Percentiles rank a stretch among this genome's conserved stretches.
These are phyloP conservation scores for Plasmopara viticola DNA, from an alignment of 352 stramenopile genomes.

Conservation along the genomic window DNA sequence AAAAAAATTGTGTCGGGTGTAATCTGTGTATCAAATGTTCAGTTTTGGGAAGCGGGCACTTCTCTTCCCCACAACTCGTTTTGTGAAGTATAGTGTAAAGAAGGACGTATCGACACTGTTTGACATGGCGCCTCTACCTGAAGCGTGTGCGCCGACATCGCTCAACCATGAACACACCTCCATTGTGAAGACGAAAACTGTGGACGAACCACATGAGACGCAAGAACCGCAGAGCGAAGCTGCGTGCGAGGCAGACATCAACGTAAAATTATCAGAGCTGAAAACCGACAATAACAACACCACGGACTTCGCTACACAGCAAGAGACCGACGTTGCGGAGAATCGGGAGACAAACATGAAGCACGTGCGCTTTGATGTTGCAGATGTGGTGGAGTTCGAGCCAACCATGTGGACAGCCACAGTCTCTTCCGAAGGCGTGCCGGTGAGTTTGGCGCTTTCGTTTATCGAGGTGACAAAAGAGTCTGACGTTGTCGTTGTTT, in stretches of 20 bases:
- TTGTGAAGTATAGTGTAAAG: slow-evolving; percentile 20
- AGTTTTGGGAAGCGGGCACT: slow-evolving; percentile 9
- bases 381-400: slow-evolving; percentile 76
- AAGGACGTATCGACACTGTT: slow-evolving; percentile 7
- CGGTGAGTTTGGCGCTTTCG: slow-evolving; percentile 28
- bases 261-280: slow-evolving; percentile 1
- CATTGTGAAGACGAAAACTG: slow-evolving; percentile 16
- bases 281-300: slow-evolving; percentile 4
- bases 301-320: slow-evolving; percentile 1
- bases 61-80: slow-evolving; percentile 23
- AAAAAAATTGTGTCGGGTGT: too few relatives aligned
- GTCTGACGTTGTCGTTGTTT: neutral
- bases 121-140: slow-evolving; percentile 26
- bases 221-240: slow-evolving; percentile 14
- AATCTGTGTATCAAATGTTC: neutral
- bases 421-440: slow-evolving; percentile 68
- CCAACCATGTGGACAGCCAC: slow-evolving; percentile 77
- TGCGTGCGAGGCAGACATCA: slow-evolving; percentile 20
- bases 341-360: slow-evolving; percentile 20
- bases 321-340: slow-evolving; percentile 7
- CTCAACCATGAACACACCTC: slow-evolving; percentile 11
- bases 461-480: neutral
- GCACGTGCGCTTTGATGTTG: slow-evolving; percentile 50
- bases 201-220: slow-evolving; percentile 15
- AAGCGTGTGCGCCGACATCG: slow-evolving; percentile 11